Percentiles rank a stretch among this genome's conserved stretches.
These are phyloP conservation scores for Phycomyces nitens DNA, from an alignment of 192 early-diverging fungal species.

Conservation along the genomic window DNA sequence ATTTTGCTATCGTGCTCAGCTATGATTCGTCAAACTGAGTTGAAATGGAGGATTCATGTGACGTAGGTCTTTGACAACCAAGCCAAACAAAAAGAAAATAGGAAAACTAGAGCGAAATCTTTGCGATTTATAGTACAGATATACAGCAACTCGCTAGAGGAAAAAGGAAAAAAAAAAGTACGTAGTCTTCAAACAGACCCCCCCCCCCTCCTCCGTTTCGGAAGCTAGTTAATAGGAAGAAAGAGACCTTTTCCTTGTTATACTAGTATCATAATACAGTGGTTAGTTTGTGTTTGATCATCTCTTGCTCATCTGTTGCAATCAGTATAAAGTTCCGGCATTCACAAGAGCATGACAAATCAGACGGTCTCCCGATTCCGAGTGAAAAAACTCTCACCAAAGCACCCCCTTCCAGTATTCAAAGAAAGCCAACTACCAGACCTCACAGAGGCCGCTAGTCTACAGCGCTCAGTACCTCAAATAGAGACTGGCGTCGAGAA, in stretches of 20 bases:
- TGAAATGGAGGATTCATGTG: too few species aligned
- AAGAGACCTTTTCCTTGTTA: conserved; percentile 1
- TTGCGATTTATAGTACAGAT: conserved; percentile 2
- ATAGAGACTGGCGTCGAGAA: conserved; percentile 87
- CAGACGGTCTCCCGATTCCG: conserved; percentile 47
- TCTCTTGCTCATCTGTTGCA: too few species aligned
- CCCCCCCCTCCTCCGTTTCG: too few species aligned
- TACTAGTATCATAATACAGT: background rate
- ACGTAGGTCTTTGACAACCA: too few species aligned
- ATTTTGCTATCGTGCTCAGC: too few species aligned
- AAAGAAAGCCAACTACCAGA: conserved; percentile 72
- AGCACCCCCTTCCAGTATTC: conserved; percentile 68
- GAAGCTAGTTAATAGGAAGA: background rate
- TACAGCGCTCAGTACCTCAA: conserved; percentile 49
- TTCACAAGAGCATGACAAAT: conserved; percentile 6
- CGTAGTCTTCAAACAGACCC: background rate
- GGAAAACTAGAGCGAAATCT: too few species aligned
- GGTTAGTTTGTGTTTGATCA: too few species aligned
- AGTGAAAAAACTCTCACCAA: conserved; percentile 75
- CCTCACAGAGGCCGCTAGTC: conserved; percentile 60
- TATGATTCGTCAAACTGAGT: too few species aligned
- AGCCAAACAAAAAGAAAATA: too few species aligned
- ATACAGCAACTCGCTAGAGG: background rate
- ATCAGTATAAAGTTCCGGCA: background rate
- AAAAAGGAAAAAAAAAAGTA: conserved; percentile 2